Evolutionary conservation across 2,329 filamentous ascomycete genomes (phyloP), one percentile per base, ranked within the genome.

Genomic region (Aspergillus sp.): DNA sequence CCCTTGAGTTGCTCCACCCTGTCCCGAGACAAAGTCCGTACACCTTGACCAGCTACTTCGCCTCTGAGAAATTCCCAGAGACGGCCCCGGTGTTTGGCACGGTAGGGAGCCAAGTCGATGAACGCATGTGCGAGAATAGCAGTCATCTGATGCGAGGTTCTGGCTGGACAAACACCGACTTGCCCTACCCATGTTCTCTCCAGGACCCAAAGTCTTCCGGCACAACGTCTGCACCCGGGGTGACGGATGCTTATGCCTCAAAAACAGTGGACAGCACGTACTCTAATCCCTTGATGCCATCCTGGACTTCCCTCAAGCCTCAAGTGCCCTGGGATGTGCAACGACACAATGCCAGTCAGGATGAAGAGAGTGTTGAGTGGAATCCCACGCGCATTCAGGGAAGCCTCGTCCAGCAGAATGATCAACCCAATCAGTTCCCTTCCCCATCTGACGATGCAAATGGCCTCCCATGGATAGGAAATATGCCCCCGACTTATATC

Each of bases 1-100:
- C 54, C 22, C 38, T 54, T 45, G 51, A 43, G 17, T 25, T 65
- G 9, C 38, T 62, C 5, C 68, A 71, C 22, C 63, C 68, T 34
- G 48, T 60, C 22, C 61, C 61, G 15, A 55, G 56, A 38, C 47
- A 62, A 8, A 60, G 38, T 13, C 30, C 34, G 6, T 57, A 38
- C 47, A 58, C 63, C 23, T 28, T 58, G 3, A 22, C 54, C 6
- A 61, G 57, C 38, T 59, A 62, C 30, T 54, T 67, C 8, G 61
- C 60, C 8, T 52, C 31, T 5, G 64, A 68, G 2, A 62, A 65
- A 0, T 55, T 54, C 0, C 51, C 64, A 11, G 67, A 64, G 7
- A 45, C 63, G 1, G 57, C 56, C 7, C 63, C 65, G 34, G 30
- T 22, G 9, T 59, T 50, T n/a, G 51, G 30, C 7, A 49, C 38